Conservation (phyloP, 352 stramenopile species). For the Phytophthora capsici region DNA sequence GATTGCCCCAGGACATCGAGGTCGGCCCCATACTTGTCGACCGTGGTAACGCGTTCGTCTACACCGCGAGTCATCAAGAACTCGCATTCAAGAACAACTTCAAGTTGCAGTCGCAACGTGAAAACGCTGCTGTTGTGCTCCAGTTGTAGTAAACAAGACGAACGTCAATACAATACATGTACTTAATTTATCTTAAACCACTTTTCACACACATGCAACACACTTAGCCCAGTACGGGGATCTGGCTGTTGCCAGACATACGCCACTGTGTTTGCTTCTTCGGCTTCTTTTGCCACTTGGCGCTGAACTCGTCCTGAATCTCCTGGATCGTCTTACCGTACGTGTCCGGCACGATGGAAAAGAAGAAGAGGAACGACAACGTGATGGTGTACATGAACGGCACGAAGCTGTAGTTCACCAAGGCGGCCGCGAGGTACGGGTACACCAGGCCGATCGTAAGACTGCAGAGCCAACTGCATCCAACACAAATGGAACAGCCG, state of each 20-base stretch:
- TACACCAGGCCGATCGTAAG: slow-evolving; percentile 58
- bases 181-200: slow-evolving; percentile 12
- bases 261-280: slow-evolving; percentile 15
- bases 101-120: slow-evolving; percentile 18
- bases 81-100: slow-evolving; percentile 35
- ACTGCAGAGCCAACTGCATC: slow-evolving; percentile 58
- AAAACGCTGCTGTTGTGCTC: background rate
- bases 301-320: slow-evolving; percentile 58
- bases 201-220: slow-evolving; percentile 2
- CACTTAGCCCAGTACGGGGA: slow-evolving; percentile 22
- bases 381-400: slow-evolving; percentile 59
- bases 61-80: slow-evolving; percentile 2
- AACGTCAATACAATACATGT: too few relatives aligned
- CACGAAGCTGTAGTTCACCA: slow-evolving; percentile 52
- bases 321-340: slow-evolving; percentile 66
- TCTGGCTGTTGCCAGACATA: slow-evolving; percentile 23
- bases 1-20: background rate
- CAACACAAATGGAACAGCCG: slow-evolving; percentile 47
- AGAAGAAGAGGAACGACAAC: slow-evolving; percentile 53
- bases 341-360: slow-evolving; percentile 59
- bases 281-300: slow-evolving; percentile 20
- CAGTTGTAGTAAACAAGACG: background rate
- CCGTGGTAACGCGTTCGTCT: slow-evolving; percentile 13
- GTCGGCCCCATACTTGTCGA: background rate
- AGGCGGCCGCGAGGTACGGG: slow-evolving; percentile 53